These are phyloP conservation scores for Chytriomyces hyalinus DNA, from an alignment of 192 early-diverging fungal genomes.

Conservation along the genomic window DNA sequence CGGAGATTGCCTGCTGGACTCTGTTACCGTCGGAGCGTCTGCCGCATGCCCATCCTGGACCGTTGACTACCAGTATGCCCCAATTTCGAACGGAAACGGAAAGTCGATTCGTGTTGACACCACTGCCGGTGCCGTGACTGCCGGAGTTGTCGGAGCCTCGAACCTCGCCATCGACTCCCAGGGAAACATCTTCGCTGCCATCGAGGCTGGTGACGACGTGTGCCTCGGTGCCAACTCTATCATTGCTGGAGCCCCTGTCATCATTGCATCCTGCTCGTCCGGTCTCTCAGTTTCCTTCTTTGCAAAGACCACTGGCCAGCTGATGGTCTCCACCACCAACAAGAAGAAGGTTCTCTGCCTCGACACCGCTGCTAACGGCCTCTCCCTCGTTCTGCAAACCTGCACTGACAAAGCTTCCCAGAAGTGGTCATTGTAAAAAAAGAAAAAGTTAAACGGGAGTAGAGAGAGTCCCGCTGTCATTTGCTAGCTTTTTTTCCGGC, in stretches of 20 bases:
- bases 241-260: not conserved
- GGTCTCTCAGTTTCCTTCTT: not conserved
- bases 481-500: too few relatives aligned
- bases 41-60: not conserved
- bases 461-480: too few relatives aligned
- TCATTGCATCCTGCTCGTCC: not conserved
- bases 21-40: too few relatives aligned
- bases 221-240: constrained; percentile 1
- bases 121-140: not conserved
- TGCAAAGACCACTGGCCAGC: not conserved
- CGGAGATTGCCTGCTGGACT: too few relatives aligned
- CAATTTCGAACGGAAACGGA: not conserved
- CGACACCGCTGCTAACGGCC: not conserved
- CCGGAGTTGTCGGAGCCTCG: not conserved
- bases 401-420: not conserved
- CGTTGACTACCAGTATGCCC: not conserved
- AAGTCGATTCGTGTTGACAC: not conserved
- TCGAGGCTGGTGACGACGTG: not conserved
- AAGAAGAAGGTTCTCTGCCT: not conserved
- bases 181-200: not conserved
- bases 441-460: too few relatives aligned
- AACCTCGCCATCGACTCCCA: not conserved
- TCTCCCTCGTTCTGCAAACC: not conserved
- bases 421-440: not conserved
- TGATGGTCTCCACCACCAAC: not conserved